Evolutionary conservation across 2,329 filamentous ascomycete species (phyloP), one percentile per base, ranked within the genome.

Genomic region (Talaromyces piceae): DNA sequence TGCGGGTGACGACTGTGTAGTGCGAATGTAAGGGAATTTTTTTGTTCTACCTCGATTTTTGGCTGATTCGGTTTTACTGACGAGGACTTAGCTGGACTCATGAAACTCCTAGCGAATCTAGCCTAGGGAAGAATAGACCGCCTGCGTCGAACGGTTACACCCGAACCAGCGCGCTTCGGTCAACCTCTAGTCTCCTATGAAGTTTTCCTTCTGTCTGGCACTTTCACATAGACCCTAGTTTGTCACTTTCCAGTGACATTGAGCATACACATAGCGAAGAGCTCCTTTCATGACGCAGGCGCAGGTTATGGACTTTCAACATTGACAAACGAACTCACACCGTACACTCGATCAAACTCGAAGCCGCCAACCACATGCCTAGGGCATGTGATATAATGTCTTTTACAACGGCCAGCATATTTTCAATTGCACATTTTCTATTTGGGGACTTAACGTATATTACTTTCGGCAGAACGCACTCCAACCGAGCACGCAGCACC

Each of bases 1-100:
- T 11, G 91, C 88, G 53, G 91, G 91, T 16, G 93, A 98, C 66
- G 93, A 97, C 63, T 77, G 79, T 49, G 83, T 80, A 64, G 84
- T 97, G 57, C 84, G 86, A 71, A 90, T 98, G 86, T 96, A 75
- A 76, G 87, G 9, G 18, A 7, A 8, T 5, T 30, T 41, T 31
- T 41, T 5, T 41, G 3, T 25, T 45, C 16, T 1, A 2, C 11
- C 4, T 26, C 31, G 11, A 9, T 6, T 6, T 33, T 37, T 6
- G 12, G 16, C n/a, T n/a, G n/a, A n/a, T n/a, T 26, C 26, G 2
- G 13, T 23, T 9, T 28, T 27, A n/a, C 51, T 53, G 20, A 53
- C 43, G 3, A 11, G 11, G 23, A 41, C 41, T 1, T 49, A 69
- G 67, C 53, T 70, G 67, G 69, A 66, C 65, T 28, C 60, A 58